phyloP scores from a whole-genome alignment of 805 yeast genomes.

The Cyberlindnera lachancei region DNA sequence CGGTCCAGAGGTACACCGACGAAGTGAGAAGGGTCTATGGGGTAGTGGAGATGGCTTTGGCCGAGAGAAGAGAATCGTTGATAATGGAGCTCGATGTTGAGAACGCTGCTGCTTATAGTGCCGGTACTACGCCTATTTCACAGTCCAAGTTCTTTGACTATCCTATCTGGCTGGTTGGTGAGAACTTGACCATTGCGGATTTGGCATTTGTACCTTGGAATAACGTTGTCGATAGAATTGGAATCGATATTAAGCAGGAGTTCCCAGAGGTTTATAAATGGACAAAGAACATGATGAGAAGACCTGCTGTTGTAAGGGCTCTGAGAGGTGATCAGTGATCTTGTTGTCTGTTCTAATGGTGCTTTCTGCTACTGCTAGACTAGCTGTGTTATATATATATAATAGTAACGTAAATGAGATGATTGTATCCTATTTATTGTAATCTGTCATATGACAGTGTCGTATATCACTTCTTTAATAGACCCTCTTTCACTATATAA shows the following conservation, averaged over 20 bases:
- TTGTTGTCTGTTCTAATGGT: too few relatives aligned
- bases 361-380: too few relatives aligned
- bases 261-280: constrained; percentile 94
- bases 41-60: constrained; percentile 89
- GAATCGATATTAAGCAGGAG: constrained; percentile 78
- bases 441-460: too few relatives aligned
- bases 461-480: constrained; percentile 29
- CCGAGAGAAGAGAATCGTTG: constrained; percentile 84
- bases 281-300: constrained; percentile 93
- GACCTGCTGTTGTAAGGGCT: constrained; percentile 87
- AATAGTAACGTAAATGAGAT: not conserved
- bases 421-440: too few relatives aligned
- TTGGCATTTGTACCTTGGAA: constrained; percentile 95
- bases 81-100: constrained; percentile 85
- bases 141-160: constrained; percentile 84
- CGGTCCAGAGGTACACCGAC: constrained; percentile 84
- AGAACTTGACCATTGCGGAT: constrained; percentile 77
- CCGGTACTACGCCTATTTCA: constrained; percentile 82
- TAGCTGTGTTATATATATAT: not conserved
- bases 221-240: constrained; percentile 88
- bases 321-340: constrained; percentile 57
- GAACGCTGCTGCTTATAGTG: constrained; percentile 78
- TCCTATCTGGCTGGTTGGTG: constrained; percentile 95
- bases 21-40: constrained; percentile 92
- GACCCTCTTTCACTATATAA: constrained; percentile 39